phyloP scores from a whole-genome alignment of 116 monocot genomes.

The Cymodocea nodosa region DNA sequence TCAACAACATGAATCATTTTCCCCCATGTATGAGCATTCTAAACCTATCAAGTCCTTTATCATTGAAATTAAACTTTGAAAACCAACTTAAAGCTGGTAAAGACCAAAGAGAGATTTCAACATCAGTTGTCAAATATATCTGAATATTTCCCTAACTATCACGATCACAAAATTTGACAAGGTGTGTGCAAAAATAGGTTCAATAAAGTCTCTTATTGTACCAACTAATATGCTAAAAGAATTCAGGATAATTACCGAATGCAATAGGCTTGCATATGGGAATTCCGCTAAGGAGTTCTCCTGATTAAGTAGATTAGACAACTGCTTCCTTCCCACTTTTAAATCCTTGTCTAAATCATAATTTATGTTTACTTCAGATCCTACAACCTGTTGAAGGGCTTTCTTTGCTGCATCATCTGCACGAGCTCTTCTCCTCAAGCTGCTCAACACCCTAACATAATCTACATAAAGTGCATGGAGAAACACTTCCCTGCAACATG shows the following conservation, averaged over 20 bases:
- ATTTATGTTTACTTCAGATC: slow-evolving; percentile 14
- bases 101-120: too few relatives aligned
- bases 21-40: too few relatives aligned
- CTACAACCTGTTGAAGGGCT: slow-evolving; percentile 45
- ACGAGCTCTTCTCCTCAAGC: slow-evolving; percentile 55
- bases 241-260: slow-evolving; percentile 28
- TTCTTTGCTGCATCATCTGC: slow-evolving; percentile 44
- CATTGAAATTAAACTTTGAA: too few relatives aligned
- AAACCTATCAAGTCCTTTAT: too few relatives aligned
- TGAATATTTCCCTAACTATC: too few relatives aligned
- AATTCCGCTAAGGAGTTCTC: slow-evolving; percentile 95
- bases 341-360: slow-evolving; percentile 22
- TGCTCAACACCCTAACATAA: slow-evolving; percentile 70
- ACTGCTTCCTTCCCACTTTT: slow-evolving; percentile 27
- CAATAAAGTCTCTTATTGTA: too few relatives aligned
- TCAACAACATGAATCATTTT: too few relatives aligned
- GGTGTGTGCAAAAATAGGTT: too few relatives aligned
- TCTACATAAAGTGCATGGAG: slow-evolving; percentile 70
- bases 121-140: too few relatives aligned
- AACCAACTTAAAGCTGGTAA: too few relatives aligned
- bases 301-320: slow-evolving; percentile 45
- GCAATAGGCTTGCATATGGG: slow-evolving; percentile 71
- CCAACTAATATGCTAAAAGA: too few relatives aligned
- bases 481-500: slow-evolving; percentile 50
- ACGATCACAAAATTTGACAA: too few relatives aligned